Base-by-base conservation (phyloP, 2,329 filamentous ascomycete species). In the Clonostachys solani region DNA sequence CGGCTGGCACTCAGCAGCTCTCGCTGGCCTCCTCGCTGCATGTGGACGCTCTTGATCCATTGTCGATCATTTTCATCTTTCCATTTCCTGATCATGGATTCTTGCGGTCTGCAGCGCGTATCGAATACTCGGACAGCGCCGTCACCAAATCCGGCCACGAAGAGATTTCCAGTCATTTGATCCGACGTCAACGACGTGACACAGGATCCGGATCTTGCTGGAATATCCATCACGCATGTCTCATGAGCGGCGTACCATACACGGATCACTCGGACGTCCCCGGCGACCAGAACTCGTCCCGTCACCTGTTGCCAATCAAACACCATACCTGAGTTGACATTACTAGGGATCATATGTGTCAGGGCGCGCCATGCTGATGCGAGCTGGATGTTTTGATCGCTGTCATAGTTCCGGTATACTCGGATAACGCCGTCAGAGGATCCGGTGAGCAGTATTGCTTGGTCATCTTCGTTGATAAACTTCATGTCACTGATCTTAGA, bases 271-370 rank as follows among this genome's bases (percentile, higher is more conserved):
- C 94, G 89, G 46, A 96, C 90, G 63, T 99, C 94, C 41, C 94
- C 94, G 12, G 94, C 94, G 33, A 97, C 94, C n/a, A 99, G 78
- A 8, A 95, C 86, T 50, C 90, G 89, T 8, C 94, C 94, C 56
- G 90, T 89, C n/a, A 95, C 92, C 69, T 99, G 94, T 64, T 97
- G 92, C 94, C 94, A 99, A 65, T 99, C 92, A 62, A 97, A 95
- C 23, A 97, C 92, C 68, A 99, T 86, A 18, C 94, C 94, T 2
- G 92, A 92, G 64, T 96, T 95, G 60, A 92, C 87, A 59, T 92
- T 96, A 64, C 89, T 95, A 5, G 92, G 90, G 6, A 97, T 87
- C 62, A 97, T 87, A 67, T 99, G 90, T 12, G 90, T 95, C 49
- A 99, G 71, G 5, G 94, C 94, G 42, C 94, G 84, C 83, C 95